Evolutionary conservation across 129 eudicot species (phyloP).

Genomic region (Saussurea involucrata): DNA sequence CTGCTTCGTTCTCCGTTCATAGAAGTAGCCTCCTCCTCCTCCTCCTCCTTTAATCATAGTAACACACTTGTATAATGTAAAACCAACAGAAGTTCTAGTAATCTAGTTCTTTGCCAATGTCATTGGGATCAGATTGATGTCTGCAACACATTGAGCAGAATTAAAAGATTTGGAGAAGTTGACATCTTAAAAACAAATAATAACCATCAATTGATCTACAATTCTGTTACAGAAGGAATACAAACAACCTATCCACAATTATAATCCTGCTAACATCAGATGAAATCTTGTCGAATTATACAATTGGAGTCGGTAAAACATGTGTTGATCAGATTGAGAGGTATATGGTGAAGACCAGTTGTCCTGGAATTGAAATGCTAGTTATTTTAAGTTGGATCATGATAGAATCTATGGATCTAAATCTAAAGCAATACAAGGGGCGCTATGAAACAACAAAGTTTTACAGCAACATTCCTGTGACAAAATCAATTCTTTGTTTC

Average conservation of each 20-base stretch:
- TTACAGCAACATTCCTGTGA: background rate
- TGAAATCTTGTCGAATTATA: background rate
- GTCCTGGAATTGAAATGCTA: background rate
- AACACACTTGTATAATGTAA: background rate
- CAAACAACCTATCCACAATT: background rate
- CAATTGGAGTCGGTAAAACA: background rate
- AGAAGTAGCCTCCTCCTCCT: slow-evolving; percentile 33
- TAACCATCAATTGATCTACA: background rate
- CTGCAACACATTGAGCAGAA: slow-evolving; percentile 1
- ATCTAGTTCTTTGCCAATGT: background rate
- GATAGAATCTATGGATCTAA: background rate
- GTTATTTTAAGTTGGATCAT: background rate
- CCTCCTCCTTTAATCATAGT: slow-evolving; percentile 12
- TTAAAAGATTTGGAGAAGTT: background rate
- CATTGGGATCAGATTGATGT: background rate
- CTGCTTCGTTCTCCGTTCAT: slow-evolving; percentile 34
- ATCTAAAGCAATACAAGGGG: background rate
- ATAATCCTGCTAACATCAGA: background rate
- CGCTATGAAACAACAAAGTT: background rate
- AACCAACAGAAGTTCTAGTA: slow-evolving; percentile 1
- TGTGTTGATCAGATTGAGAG: background rate
- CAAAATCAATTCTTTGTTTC: no score
- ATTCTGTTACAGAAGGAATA: background rate
- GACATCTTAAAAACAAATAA: background rate
- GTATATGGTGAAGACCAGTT: background rate